Base-by-base conservation (phyloP, 2,329 filamentous ascomycete species). In the Aspergillus fischeri region DNA sequence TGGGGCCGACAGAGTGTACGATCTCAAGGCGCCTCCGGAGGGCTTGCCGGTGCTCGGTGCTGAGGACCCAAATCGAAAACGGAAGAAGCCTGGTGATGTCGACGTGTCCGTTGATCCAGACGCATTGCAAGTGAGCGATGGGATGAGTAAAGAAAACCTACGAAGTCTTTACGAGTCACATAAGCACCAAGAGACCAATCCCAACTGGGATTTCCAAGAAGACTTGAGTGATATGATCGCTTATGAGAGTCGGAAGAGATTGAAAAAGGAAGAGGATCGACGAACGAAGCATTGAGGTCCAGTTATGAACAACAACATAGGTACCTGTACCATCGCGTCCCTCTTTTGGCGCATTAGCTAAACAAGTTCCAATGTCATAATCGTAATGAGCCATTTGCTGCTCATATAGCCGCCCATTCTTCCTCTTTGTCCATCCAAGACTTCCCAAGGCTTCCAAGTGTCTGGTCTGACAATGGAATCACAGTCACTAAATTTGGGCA, bases 171-270 rank as follows among this genome's bases (percentile, higher is more conserved):
- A 95, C 68, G 92, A 97, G 57, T 86, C 81, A 35, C 80, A 86
- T 71, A 82, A 83, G 67, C 81, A 85, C 68, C 82, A 83, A 78
- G 80, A 88, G 79, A 71, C 84, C 75, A 86, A 87, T 38, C 84
- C 86, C 24, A 83, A 86, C 67, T 91, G 88, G 84, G 84, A 86
- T 57, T 88, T 88, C 75, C 90, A 96, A 72, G 93, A 97, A 65
- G 93, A 97, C 70, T 76, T 99, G 56, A 93, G 88, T 67, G 90
- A 96, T 68, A 95, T 99, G 90, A 97, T 99, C 78, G 91, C 91
- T 11, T 88, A 91, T 68, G 94, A 97, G 78, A 91, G 87, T 70
- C 84, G 91, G 63, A 97, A 97, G 83, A 84, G 92, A 71, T 83
- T 92, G 72, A 95, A 92, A 83, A 85, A 89, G 63, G 92, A 96